These are phyloP conservation scores for Tolypocladium sp. DNA, from an alignment of 2,329 filamentous ascomycete genomes.

Conservation along the genomic window DNA sequence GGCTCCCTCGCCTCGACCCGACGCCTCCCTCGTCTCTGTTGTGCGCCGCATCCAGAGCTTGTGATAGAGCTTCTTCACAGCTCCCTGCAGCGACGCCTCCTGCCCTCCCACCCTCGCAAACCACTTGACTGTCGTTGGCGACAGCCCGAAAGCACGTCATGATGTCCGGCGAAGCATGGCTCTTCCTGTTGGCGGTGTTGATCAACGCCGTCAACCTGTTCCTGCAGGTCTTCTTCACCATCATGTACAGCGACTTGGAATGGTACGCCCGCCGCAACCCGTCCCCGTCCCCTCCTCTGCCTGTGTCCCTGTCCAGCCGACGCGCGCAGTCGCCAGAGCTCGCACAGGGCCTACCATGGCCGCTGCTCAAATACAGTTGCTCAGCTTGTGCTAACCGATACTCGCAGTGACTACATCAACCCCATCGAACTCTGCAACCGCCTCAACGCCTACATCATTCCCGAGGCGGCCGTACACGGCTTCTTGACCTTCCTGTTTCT, in stretches of 20 bases:
- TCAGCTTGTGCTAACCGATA: not conserved
- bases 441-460: conserved; percentile 98
- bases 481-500: conserved; percentile 94
- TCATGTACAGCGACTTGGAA: conserved; percentile 99
- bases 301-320: not conserved
- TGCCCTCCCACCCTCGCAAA: conserved; percentile 3
- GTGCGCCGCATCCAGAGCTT: conserved; percentile 9
- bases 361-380: not conserved
- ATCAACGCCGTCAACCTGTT: conserved; percentile 99
- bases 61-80: conserved; percentile 16
- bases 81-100: conserved; percentile 5
- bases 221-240: conserved; percentile 99
- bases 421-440: conserved; percentile 99
- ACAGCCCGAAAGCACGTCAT: conserved; percentile 18
- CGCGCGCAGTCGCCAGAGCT: conserved; percentile 34
- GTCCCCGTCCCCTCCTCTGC: not conserved
- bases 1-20: not conserved
- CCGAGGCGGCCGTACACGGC: conserved; percentile 93
- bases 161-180: conserved; percentile 97
- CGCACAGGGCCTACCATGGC: too few relatives aligned
- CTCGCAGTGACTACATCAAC: conserved; percentile 91
- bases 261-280: conserved; percentile 54
- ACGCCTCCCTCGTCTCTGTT: not conserved
- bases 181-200: conserved; percentile 94
- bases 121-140: conserved; percentile 4